phyloP scores from a whole-genome alignment of 345 rosid species.

The Microcos paniculata region DNA sequence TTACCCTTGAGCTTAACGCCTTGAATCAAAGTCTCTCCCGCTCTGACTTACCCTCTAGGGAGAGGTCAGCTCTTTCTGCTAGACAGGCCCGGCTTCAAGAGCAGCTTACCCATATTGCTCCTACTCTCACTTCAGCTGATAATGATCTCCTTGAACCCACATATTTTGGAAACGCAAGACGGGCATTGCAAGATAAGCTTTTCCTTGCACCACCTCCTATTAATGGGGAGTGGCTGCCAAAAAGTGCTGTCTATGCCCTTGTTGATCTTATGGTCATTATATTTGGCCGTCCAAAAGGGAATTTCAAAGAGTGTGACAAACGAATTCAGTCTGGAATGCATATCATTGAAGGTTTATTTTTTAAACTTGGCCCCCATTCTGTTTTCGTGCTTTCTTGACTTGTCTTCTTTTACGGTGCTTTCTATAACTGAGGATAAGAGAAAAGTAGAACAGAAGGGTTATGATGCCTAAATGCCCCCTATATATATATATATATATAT shows the following conservation, averaged over 20 bases:
- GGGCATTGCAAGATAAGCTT: constrained; percentile 65
- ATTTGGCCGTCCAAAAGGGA: constrained; percentile 92
- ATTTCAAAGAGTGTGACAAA: constrained; percentile 85
- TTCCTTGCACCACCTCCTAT: constrained; percentile 83
- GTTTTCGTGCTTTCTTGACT: background rate
- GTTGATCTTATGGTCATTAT: constrained; percentile 91
- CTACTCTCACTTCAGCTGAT: constrained; percentile 27
- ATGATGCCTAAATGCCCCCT: background rate
- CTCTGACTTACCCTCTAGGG: constrained; percentile 60
- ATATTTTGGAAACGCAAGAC: constrained; percentile 54
- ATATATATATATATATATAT: background rate
- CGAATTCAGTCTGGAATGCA: constrained; percentile 88
- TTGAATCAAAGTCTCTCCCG: constrained; percentile 68
- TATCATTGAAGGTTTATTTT: constrained; percentile 59
- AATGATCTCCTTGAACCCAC: constrained; percentile 58
- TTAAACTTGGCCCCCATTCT: background rate
- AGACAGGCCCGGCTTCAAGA: constrained; percentile 58
- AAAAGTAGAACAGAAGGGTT: background rate
- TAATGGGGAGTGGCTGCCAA: constrained; percentile 95
- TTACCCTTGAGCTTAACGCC: constrained; percentile 61
- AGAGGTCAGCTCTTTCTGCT: constrained; percentile 52
- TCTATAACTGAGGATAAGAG: background rate
- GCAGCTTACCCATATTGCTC: constrained; percentile 33
- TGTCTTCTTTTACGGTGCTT: background rate
- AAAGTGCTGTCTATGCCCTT: constrained; percentile 81